A percentile compares a stretch with the other conserved stretches of the same genome.
These are phyloP conservation scores for Earliella scabrosa DNA, from an alignment of 1,284 basidiomycete genomes.

Conservation along the genomic window DNA sequence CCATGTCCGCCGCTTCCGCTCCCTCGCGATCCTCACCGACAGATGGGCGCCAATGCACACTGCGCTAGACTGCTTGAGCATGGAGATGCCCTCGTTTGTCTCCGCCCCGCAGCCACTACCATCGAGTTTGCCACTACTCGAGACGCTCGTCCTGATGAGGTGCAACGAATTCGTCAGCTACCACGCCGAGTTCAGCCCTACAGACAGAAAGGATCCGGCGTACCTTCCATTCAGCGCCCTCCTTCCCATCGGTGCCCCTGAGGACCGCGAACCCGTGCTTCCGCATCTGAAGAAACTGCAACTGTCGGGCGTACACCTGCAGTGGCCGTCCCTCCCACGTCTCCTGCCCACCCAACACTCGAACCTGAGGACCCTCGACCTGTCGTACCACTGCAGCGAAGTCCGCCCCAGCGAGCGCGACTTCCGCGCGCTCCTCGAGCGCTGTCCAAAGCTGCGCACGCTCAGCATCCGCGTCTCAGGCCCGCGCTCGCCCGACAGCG, in stretches of 20 bases:
- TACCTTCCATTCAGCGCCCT: slow-evolving; percentile 38
- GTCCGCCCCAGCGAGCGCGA: slow-evolving; percentile 24
- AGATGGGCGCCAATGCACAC: slow-evolving; percentile 54
- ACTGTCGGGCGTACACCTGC: slow-evolving; percentile 28
- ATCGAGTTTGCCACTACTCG: slow-evolving; percentile 38
- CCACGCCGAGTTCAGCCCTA: slow-evolving; percentile 46
- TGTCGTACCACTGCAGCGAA: slow-evolving; percentile 27
- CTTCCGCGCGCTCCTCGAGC: slow-evolving; percentile 14
- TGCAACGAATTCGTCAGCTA: slow-evolving; percentile 59
- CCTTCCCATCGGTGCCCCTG: not conserved
- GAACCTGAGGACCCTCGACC: slow-evolving; percentile 19
- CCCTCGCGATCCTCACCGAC: slow-evolving; percentile 54
- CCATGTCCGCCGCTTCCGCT: slow-evolving; percentile 53
- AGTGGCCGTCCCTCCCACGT: slow-evolving; percentile 24
- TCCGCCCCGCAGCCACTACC: slow-evolving; percentile 10
- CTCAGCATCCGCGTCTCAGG: slow-evolving; percentile 24
- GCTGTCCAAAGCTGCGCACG: slow-evolving; percentile 14
- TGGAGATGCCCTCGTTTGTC: slow-evolving; percentile 8
- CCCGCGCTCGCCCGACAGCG: not conserved
- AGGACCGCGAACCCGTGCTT: slow-evolving; percentile 9
- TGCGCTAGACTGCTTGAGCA: slow-evolving; percentile 47
- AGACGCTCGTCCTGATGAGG: slow-evolving; percentile 55
- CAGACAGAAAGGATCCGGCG: slow-evolving; percentile 38
- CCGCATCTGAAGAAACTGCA: slow-evolving; percentile 24
- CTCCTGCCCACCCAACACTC: slow-evolving; percentile 13